Base-by-base conservation (phyloP, 352 stramenopile genomes). In the Phytophthora sojae region DNA sequence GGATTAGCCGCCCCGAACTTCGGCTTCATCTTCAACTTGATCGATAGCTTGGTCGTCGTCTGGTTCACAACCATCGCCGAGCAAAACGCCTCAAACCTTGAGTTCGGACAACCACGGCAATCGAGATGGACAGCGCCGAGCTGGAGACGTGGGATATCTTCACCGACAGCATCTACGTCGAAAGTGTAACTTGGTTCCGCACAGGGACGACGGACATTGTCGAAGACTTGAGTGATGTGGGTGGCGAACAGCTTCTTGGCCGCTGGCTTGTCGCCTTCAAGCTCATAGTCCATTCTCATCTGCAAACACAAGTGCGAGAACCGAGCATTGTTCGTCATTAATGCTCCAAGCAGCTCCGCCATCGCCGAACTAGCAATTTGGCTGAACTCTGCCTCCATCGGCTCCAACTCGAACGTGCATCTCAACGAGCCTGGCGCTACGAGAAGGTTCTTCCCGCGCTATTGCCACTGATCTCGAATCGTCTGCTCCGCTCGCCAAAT, bases 341-440 rank as follows among this genome's bases (percentile, higher is more conserved):
- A 39, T n/a, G n/a, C 4, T 5, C 44, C 26, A 4, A 64, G 26
- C 4, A n/a, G 8, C 23, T 57, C 19, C 15, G 23, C 26, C 9
- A 65, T 57, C 3, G 52, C 58, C n/a, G 58, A 1, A 15, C 9
- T 64, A 6, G 39, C 15, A 17, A 49, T 55, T 3, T 56, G 26
- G 8, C 11, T 11, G 19, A 65, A 65, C 15, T 57, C 30, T 7
- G 11, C 58, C 3, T 44, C 35, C 45, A 57, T 51, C 0, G 45
- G 58, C n/a, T 65, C 19, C 17, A 65, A 47, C 6, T 11, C 17
- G n/a, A 64, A 55, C 21, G 57, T 64, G 19, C 57, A 55, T 29
- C 26, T 25, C 0, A 54, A 44, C 2, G 6, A n/a, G 9, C 26
- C 25, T 14, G 45, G 11, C 15, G 17, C 6, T n/a, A 30, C 15